Evolutionary conservation across 202 grass and related monocot genomes (phyloP).

Genomic region (Dendrocalamus latiflorus): DNA sequence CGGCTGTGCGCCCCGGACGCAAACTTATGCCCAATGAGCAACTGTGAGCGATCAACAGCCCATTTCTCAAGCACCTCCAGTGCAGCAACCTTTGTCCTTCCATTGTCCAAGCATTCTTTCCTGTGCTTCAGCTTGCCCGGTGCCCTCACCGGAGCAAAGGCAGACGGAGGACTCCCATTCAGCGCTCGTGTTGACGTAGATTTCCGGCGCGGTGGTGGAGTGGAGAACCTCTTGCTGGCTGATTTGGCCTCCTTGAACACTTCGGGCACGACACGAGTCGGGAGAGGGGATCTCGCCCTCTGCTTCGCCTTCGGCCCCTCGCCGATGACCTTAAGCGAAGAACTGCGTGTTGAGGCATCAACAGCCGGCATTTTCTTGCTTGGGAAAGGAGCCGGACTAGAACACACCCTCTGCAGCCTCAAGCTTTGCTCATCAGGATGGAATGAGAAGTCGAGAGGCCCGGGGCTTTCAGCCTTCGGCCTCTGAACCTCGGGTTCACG

Average conservation of each 20-base stretch:
- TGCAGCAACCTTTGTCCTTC: slow-evolving; percentile 35
- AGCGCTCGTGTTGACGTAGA: not conserved
- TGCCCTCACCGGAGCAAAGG: slow-evolving; percentile 1
- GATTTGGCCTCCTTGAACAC: slow-evolving; percentile 70
- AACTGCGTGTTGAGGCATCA: not conserved
- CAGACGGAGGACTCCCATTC: not conserved
- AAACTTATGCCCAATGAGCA: slow-evolving; percentile 58
- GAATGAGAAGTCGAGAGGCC: slow-evolving; percentile 41
- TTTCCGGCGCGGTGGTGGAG: slow-evolving; percentile 53
- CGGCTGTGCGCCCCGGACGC: slow-evolving; percentile 60
- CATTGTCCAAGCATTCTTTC: slow-evolving; percentile 48
- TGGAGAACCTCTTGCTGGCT: slow-evolving; percentile 54
- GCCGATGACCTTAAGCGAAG: not conserved
- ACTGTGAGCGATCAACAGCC: slow-evolving; percentile 53
- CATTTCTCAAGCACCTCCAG: slow-evolving; percentile 36
- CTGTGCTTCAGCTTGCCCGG: slow-evolving; percentile 42
- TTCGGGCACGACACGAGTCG: slow-evolving; percentile 47
- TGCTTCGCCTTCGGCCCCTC: slow-evolving; percentile 17
- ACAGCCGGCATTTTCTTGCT: not conserved
- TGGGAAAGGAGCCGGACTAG: slow-evolving; percentile 40
- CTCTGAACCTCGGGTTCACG: not conserved
- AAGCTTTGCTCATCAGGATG: slow-evolving; percentile 28
- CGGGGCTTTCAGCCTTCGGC: not conserved
- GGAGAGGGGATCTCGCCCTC: slow-evolving; percentile 63
- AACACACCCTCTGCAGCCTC: slow-evolving; percentile 31